Conservation (phyloP, 176 grass and related monocot species). For the Dactylis glomerata region DNA sequence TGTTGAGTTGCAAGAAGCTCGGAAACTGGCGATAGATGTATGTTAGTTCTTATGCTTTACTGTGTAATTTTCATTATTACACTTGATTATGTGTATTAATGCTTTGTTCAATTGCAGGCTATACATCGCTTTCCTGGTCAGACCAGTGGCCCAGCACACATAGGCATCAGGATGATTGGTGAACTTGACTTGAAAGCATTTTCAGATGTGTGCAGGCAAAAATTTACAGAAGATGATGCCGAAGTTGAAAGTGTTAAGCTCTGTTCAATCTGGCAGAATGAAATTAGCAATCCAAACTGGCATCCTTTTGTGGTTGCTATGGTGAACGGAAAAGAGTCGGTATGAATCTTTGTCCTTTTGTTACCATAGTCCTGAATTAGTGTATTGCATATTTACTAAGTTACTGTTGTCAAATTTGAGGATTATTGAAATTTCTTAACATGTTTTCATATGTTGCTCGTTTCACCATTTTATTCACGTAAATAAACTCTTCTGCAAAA, state of each 20-base stretch:
- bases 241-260: constrained; percentile 32
- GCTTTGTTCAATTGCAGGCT: constrained; percentile 6
- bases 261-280: constrained; percentile 64
- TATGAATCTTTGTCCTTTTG: constrained; percentile 21
- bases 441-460: neutral
- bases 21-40: constrained; percentile 54
- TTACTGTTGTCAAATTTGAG: neutral
- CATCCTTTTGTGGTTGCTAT: constrained; percentile 47
- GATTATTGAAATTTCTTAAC: neutral
- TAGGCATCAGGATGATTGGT: constrained; percentile 65
- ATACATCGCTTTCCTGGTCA: constrained; percentile 29
- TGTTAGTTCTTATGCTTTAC: neutral
- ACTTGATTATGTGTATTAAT: constrained; percentile 7
- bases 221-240: constrained; percentile 30
- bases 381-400: neutral
- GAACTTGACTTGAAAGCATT: constrained; percentile 59
- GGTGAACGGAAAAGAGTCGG: constrained; percentile 39
- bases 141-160: neutral
- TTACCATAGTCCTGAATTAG: neutral
- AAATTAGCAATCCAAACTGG: constrained; percentile 63
- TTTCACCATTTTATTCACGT: neutral
- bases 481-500: neutral
- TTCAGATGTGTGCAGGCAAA: constrained; percentile 35
- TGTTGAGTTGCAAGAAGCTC: constrained; percentile 70
- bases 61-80: neutral